Base-by-base conservation (phyloP, 371 early-diverging fungal genomes). In the Thermomucor indicae-seudaticae region DNA sequence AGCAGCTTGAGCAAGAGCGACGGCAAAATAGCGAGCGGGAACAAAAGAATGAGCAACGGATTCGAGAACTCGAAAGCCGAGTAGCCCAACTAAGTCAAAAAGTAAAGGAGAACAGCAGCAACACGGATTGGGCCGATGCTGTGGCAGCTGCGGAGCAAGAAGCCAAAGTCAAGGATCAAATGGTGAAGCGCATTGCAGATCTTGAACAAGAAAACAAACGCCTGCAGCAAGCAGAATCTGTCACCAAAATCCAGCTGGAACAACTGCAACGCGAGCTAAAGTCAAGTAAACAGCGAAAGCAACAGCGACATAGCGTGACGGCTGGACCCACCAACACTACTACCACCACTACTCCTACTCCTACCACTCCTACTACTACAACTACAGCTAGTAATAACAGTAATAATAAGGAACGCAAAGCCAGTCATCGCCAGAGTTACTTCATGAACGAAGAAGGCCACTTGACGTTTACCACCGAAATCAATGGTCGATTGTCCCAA, bases 381-480 rank as follows among this genome's bases (percentile, higher is more conserved):
- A n/a, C 45, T 11, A 16, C 31, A 16, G 24, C 43, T 12, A 10
- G 31, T 3, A 31, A 34, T 23, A n/a, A 38, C 27, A 49, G 22
- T 14, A 35, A 42, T 35, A 28, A 7, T 10, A 35, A 42, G 34
- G 42, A 28, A 31, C 43, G 19, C 24, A 20, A 22, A 46, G 42
- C 11, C 12, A 43, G 24, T 23, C 46, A 52, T 35, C 52, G 20
- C 28, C 46, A 38, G n/a, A 47, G 54, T 22, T 54, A 59, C 6
- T 62, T 60, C 50, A 49, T 58, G 19, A 60, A 65, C 4, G 56
- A 65, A 20, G 60, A 65, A 43, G 72, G 68, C 4, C 65, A 58
- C 31, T 49, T 72, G 39, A 65, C 64, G 25, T 68, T 72, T 41
- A 68, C 68, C 6, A 68, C 72, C 6, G 58, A 65, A 47, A 68